These are phyloP conservation scores for Fraxinus dipetala DNA, from an alignment of 305 asterid genomes.

Conservation along the genomic window DNA sequence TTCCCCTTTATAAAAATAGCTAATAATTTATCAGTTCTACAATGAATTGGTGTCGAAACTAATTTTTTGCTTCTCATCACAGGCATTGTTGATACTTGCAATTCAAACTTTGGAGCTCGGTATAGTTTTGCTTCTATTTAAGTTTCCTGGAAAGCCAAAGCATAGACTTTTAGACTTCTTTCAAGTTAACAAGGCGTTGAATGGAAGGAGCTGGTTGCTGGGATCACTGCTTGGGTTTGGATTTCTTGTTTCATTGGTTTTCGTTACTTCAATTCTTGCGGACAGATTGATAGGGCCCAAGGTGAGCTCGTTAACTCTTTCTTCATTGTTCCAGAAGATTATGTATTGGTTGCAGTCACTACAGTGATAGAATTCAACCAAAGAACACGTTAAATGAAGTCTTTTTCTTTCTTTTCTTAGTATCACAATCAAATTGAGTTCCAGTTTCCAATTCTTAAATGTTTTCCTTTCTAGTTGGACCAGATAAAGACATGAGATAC, in stretches of 20 bases:
- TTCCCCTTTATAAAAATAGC: neutral
- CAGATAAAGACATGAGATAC: neutral
- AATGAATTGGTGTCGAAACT: neutral
- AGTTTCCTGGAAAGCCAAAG: slow-evolving; percentile 49
- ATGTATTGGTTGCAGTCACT: neutral
- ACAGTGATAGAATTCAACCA: neutral
- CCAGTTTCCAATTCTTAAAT: neutral
- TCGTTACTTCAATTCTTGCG: slow-evolving; percentile 52
- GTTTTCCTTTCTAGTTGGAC: neutral
- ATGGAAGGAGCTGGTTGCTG: slow-evolving; percentile 60
- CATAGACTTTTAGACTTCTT: slow-evolving; percentile 54
- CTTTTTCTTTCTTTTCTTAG: neutral
- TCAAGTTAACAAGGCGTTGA: slow-evolving; percentile 30
- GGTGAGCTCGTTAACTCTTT: slow-evolving; percentile 34
- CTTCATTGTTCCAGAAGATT: neutral
- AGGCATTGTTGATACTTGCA: slow-evolving; percentile 57
- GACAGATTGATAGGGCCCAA: slow-evolving; percentile 48
- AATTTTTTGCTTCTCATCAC: slow-evolving; percentile 24
- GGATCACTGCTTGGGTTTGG: slow-evolving; percentile 55
- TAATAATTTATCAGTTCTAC: neutral
- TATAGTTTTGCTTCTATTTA: slow-evolving; percentile 54
- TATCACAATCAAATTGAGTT: neutral
- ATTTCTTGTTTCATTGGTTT: slow-evolving; percentile 51
- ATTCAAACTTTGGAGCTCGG: slow-evolving; percentile 63
- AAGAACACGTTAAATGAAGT: neutral